phyloP scores from a whole-genome alignment of 164 flowering plant genomes.

The Hamamelis virginiana region DNA sequence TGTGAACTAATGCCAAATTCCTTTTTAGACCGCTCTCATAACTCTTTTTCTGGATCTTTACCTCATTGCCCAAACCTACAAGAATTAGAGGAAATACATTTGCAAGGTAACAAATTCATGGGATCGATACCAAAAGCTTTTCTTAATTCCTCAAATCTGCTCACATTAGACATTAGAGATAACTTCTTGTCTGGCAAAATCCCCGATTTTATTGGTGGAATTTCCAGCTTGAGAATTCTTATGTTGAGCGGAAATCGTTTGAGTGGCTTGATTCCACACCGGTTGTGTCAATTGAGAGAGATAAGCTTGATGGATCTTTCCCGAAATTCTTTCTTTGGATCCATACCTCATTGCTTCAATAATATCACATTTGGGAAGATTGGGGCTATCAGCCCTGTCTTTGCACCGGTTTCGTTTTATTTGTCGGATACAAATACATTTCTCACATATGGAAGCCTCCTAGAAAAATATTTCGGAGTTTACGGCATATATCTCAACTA shows the following conservation, averaged over 20 bases:
- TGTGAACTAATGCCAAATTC: no score
- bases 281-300: not conserved
- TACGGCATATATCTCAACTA: not conserved
- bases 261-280: no score
- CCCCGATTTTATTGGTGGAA: not conserved
- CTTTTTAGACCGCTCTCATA: no score
- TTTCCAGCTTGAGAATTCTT: conserved; percentile 2
- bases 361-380: not conserved
- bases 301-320: conserved; percentile 11
- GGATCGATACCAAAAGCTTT: not conserved
- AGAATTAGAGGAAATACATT: not conserved
- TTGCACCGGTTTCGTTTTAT: no score
- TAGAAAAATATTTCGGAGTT: not conserved
- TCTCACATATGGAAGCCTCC: not conserved
- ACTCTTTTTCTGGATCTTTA: not conserved
- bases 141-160: not conserved
- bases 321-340: not conserved
- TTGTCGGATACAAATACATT: not conserved
- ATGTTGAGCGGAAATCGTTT: not conserved
- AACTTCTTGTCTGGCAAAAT: no score
- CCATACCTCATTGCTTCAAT: conserved; percentile 1
- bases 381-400: not conserved
- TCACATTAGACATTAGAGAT: no score
- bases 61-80: not conserved
- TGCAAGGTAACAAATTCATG: not conserved